Conservation (phyloP, 176 grass and related monocot genomes). For the Sorghum bicolor region Sorghum_bicolor_NCBIv3 NC_012876.2:5064501-5065000, state of each 20-base stretch:
- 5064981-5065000: not conserved
- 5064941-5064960: not conserved
- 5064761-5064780: not conserved
- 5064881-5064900: not conserved
- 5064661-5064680: not conserved
- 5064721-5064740: not conserved
- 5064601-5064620: no score
- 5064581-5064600: not conserved
- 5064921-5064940: not conserved
- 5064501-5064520: not conserved
- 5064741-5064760: not conserved
- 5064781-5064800: not conserved
- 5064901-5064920: slow-evolving; percentile 1
- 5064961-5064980: not conserved
- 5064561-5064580: not conserved
- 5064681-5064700: not conserved
- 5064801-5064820: not conserved
- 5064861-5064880: not conserved
- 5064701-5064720: not conserved
- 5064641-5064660: not conserved
- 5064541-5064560: not conserved
- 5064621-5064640: no score
- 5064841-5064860: not conserved
- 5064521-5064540: not conserved
- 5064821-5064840: not conserved